Evolutionary conservation across 441 rosid genomes (phyloP), one percentile per base, ranked within the genome.

Genomic region (Biscutella laevigata): DNA sequence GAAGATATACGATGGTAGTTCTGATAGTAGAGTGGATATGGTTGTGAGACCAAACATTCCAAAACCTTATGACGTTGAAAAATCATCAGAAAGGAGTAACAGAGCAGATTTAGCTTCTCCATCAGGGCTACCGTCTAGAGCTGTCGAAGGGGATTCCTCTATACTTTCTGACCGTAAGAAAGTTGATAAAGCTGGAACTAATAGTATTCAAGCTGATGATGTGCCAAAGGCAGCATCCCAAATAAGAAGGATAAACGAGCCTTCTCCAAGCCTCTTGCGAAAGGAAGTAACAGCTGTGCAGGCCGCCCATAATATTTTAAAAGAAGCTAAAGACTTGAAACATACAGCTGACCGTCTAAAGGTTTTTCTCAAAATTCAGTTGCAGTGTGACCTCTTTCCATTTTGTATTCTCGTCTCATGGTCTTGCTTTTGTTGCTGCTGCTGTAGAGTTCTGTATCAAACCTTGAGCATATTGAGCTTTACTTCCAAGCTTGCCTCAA

Each of bases 401-500:
- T 47, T 48, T 24, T 59, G 24, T 53, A 53, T 47, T 30, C 26
- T 24, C 38, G 51, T 35, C 61, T 62, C 48, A 62, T 40, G 57
- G 50, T 53, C 46, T 24, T 56, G 55, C 44, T 35, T 27, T 54
- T 22, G 36, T 52, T 59, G 34, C 59, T 57, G 63, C 77, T 60
- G 75, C 82, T n/a, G n/a, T n/a, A 86, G 99, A 69, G 49, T 57
- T 46, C 81, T 30, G 87, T 86, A 19, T 71, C 77, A 21, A 64
- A 50, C 64, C 59, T 51, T 49, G 99, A 86, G 51, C 71, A 81
- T 50, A 76, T 75, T n/a, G 88, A 68, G 53, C 68, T 84, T 52
- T 94, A 89, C 81, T 94, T 94, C 70, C 84, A 89, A 76, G 95
- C 97, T 42, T 79, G 83, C 70, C 83, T 94, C 62, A 83, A 88